A percentile compares a stretch with the other conserved stretches of the same genome.
These are phyloP conservation scores for Thraustochytrium striatum DNA, from an alignment of 352 stramenopile genomes.

Conservation along the genomic window DNA sequence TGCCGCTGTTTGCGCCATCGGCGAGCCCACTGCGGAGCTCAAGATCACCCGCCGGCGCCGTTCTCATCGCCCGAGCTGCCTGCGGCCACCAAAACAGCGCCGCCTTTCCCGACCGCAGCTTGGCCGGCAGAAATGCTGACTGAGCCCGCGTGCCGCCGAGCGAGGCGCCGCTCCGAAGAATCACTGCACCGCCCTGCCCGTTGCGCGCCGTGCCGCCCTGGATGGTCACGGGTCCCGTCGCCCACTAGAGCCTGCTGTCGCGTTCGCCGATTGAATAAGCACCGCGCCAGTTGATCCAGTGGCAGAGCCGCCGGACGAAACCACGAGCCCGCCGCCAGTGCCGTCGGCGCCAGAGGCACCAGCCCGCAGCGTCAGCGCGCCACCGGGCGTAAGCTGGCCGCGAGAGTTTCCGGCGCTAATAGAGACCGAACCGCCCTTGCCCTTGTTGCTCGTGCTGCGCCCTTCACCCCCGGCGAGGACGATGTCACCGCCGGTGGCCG, in stretches of 20 bases:
- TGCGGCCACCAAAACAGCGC: no score
- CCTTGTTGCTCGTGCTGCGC: constrained; percentile 62
- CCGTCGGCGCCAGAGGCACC: not conserved
- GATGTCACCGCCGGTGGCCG: constrained; percentile 64
- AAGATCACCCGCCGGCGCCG: no score
- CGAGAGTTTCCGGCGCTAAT: constrained; percentile 63
- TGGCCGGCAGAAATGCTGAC: no score
- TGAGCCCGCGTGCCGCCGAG: no score
- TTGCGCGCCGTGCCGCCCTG: not conserved
- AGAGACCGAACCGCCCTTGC: constrained; percentile 62
- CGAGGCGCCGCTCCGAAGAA: no score
- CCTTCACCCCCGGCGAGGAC: constrained; percentile 57
- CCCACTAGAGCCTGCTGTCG: not conserved
- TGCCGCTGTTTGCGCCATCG: no score
- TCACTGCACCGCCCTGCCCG: no score
- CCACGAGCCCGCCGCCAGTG: not conserved
- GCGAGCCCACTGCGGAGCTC: no score
- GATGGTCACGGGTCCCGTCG: not conserved
- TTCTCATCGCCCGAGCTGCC: no score
- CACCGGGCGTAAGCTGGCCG: no score
- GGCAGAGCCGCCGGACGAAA: not conserved
- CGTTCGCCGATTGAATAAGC: not conserved
- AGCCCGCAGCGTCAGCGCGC: not conserved
- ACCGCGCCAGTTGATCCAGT: not conserved
- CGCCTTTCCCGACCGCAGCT: no score